Evolutionary conservation across 2,329 filamentous ascomycete species (phyloP).

Genomic region (Akanthomyces uredinophilus): DNA sequence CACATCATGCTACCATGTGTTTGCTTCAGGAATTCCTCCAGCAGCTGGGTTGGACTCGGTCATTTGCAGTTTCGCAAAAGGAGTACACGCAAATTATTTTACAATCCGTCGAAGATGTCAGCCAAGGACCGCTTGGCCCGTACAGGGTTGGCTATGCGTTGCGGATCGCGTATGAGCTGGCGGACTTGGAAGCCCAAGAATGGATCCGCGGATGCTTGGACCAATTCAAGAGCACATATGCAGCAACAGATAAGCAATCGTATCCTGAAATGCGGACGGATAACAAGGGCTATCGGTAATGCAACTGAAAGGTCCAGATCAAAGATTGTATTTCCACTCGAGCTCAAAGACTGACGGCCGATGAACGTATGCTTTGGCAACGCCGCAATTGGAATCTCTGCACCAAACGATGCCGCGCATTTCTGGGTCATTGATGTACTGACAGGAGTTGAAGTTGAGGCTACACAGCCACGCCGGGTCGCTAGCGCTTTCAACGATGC

Average conservation of each 20-base stretch:
- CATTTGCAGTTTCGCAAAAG: slow-evolving; percentile 24
- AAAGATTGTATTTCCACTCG: too few species aligned
- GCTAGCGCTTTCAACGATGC: neutral
- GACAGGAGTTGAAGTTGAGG: too few species aligned
- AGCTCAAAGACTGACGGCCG: too few species aligned
- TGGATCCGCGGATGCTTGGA: slow-evolving; percentile 11
- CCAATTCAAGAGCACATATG: slow-evolving; percentile 11
- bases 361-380: too few species aligned
- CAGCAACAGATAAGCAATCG: slow-evolving; percentile 13
- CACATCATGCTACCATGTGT: slow-evolving; percentile 35
- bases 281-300: slow-evolving; percentile 5
- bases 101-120: slow-evolving; percentile 33
- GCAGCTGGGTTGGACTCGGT: slow-evolving; percentile 26
- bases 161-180: slow-evolving; percentile 31
- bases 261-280: slow-evolving; percentile 9
- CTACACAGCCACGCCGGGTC: neutral
- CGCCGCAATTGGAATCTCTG: too few species aligned
- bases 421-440: too few species aligned
- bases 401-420: too few species aligned
- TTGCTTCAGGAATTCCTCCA: slow-evolving; percentile 34
- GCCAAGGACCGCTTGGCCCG: slow-evolving; percentile 34
- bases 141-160: slow-evolving; percentile 34
- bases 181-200: slow-evolving; percentile 5
- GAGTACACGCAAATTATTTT: slow-evolving; percentile 29
- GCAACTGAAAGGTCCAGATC: too few species aligned